Evolutionary conservation across 225 moss, liverwort and hornwort species (phyloP), one percentile per base, ranked within the genome.

Genomic region (Physcomitrellopsis africana): DNA sequence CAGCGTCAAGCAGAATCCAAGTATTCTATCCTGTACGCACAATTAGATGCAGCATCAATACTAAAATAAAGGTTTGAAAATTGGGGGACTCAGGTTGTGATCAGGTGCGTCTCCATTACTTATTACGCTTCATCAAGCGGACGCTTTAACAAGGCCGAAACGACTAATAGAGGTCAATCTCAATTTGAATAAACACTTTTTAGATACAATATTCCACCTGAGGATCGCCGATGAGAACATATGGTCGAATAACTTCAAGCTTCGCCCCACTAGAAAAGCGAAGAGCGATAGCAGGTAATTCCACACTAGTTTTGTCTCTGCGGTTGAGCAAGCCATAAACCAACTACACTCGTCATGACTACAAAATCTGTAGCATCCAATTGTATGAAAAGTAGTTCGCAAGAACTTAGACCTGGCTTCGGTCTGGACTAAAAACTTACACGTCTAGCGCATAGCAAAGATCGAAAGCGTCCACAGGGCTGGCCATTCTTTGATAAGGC

Each of bases 1-100:
- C 58, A 84, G 49, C 44, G 11, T 67, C 79, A 87, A 84, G 69
- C 86, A 87, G 60, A 81, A 27, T 80, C 37, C 14, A 56, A 45
- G 55, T 1, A 80, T 26, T 70, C 67, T 41, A 73, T 74, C 77
- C 83, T 86, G 86, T 70, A 65, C 41, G 47, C 63, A 76, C 69
- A 70, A 64, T 63, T 68, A 63, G 20, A 62, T 29, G 48, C 63
- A 68, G 22, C 32, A 73, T 70, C 65, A 70, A 57, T 13, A 17
- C 65, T 72, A 49, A 69, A 14, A 58, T 44, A 44, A 27, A 44
- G 32, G 27, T 24, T 11, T 24, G 22, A 16, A 59, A 15, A 15
- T 22, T 8, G 23, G 49, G 16, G 16, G 43, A 42, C 22, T 27
- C n/a, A 17, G 29, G 29, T 37, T 7, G 32, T 51, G 11, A 43